phyloP scores from a whole-genome alignment of 768 basidiomycete genomes.

The Mycena crocata region DNA sequence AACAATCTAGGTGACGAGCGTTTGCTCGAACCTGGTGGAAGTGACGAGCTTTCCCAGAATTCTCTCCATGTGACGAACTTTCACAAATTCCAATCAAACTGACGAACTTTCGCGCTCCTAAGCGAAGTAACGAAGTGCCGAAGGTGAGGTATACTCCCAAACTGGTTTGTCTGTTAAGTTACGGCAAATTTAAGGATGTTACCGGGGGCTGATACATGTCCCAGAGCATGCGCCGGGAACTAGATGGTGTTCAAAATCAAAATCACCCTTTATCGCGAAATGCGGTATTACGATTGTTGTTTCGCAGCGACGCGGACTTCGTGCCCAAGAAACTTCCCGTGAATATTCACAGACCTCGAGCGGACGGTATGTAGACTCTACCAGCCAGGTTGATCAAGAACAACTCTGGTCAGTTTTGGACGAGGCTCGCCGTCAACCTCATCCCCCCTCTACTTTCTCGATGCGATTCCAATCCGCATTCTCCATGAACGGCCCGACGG shows the following conservation, averaged over 20 bases:
- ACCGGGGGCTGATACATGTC: conserved; percentile 1
- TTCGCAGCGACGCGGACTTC: conserved; percentile 5
- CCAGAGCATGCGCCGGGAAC: conserved; percentile 1
- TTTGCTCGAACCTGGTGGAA: no score
- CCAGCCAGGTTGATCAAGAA: background rate
- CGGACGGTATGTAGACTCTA: background rate
- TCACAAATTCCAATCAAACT: no score
- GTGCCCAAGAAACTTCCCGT: background rate
- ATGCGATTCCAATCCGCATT: conserved; percentile 7
- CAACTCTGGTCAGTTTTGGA: background rate
- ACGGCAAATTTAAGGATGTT: no score
- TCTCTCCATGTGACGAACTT: no score
- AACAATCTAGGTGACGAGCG: no score
- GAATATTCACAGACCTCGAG: background rate
- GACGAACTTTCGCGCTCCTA: no score
- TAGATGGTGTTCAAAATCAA: background rate
- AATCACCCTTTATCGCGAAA: background rate
- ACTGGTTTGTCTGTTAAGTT: no score
- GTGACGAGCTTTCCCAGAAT: no score
- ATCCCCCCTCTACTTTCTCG: background rate
- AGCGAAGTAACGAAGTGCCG: no score
- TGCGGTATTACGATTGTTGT: background rate
- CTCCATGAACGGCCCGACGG: conserved; percentile 1
- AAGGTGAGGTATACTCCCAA: no score
- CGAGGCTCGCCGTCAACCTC: background rate